These are phyloP conservation scores for Artemisia annua DNA, from an alignment of 129 eudicot genomes.

Conservation along the genomic window DNA sequence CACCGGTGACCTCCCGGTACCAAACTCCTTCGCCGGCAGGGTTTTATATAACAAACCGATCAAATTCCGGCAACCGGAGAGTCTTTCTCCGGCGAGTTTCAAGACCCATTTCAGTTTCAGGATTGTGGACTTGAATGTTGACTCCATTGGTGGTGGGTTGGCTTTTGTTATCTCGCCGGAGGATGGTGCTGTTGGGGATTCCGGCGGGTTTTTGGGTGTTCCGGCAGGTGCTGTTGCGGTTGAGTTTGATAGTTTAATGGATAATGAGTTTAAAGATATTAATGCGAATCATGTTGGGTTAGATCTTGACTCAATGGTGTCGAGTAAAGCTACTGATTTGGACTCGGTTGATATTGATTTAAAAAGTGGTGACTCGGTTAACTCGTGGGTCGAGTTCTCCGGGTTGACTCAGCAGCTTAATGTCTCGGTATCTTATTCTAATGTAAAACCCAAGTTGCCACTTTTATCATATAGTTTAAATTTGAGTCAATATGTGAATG, in stretches of 20 bases:
- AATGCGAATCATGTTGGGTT: conserved; percentile 41
- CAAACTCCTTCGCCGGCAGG: conserved; percentile 84
- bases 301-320: conserved; percentile 36
- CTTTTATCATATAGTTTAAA: conserved; percentile 14
- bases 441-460: conserved; percentile 32
- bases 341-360: conserved; percentile 15
- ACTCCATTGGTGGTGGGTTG: conserved; percentile 84
- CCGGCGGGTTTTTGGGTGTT: conserved; percentile 68
- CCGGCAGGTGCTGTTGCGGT: conserved; percentile 59
- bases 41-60: conserved; percentile 66
- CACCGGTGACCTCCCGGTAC: conserved; percentile 80
- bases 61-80: conserved; percentile 53
- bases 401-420: conserved; percentile 39
- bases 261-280: conserved; percentile 27
- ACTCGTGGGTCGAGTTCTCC: conserved; percentile 34
- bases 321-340: conserved; percentile 21
- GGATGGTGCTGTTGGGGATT: conserved; percentile 51
- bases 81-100: conserved; percentile 56
- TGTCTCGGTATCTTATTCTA: conserved; percentile 21
- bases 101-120: conserved; percentile 64
- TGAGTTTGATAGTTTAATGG: conserved; percentile 68
- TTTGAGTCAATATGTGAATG: conserved; percentile 16
- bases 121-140: conserved; percentile 58
- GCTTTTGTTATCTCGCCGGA: conserved; percentile 77
- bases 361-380: conserved; percentile 26